Conservation (phyloP, 2,329 filamentous ascomycete genomes). For the Penicillium palitans region DNA sequence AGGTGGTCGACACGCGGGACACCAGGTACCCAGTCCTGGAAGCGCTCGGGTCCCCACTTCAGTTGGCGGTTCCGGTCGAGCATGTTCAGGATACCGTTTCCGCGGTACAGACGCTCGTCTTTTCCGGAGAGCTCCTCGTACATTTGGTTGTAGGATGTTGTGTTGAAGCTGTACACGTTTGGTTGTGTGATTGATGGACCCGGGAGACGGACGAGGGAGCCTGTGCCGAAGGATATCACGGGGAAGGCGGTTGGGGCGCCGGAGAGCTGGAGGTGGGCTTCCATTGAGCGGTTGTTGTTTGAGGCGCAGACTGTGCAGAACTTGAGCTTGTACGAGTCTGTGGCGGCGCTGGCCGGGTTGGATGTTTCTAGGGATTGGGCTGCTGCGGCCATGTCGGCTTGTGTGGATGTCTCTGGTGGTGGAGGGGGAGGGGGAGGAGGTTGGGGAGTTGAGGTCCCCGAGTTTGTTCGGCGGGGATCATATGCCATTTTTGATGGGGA, state of each 20-base stretch:
- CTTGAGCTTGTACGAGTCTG: constrained; percentile 78
- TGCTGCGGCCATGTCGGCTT: constrained; percentile 27
- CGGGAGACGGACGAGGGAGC: constrained; percentile 87
- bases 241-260: constrained; percentile 80
- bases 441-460: constrained; percentile 44
- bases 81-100: constrained; percentile 95
- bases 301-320: constrained; percentile 99
- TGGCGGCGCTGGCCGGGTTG: constrained; percentile 19
- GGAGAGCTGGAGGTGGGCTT: constrained; percentile 92
- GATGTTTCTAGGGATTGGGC: constrained; percentile 10
- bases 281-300: constrained; percentile 99
- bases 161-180: constrained; percentile 98
- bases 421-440: constrained; percentile 55
- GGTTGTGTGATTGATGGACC: constrained; percentile 89
- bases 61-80: constrained; percentile 85
- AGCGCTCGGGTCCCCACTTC: constrained; percentile 94
- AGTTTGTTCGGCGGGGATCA: constrained; percentile 54
- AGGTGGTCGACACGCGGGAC: constrained; percentile 75
- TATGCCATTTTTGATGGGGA: constrained; percentile 45
- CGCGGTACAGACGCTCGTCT: constrained; percentile 81
- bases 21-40: constrained; percentile 95
- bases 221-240: constrained; percentile 97
- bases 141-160: constrained; percentile 91
- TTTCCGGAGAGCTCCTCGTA: constrained; percentile 86
- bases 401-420: constrained; percentile 23